Evolutionary conservation across 148 eudicot species (phyloP), one percentile per base, ranked within the genome.

Genomic region (Hydrangea macrophylla): DNA sequence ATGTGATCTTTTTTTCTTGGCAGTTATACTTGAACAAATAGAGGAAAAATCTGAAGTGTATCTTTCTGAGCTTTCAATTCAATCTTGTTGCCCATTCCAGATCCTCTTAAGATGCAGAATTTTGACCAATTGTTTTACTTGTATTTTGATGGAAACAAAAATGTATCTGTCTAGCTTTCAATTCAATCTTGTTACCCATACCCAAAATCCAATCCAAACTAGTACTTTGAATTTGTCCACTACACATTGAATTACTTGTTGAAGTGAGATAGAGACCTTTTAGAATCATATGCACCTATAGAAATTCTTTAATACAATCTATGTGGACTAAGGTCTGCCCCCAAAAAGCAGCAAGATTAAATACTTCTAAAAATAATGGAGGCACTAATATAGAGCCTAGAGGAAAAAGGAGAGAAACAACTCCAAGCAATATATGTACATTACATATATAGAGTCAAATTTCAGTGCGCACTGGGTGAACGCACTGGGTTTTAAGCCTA

Each of bases 151-250:
- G 1, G 17, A 27, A 26, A 20, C 9, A 28, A 28, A 9, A 5
- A 48, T 13, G 5, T 26, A 8, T 45, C 33, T 57, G 33, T 44
- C 31, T 32, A 45, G 48, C 59, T 23, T 18, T 44, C 33, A 69
- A 30, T 44, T 67, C 61, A 40, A 50, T 60, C 22, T 59, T 44
- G 42, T 69, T 45, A 26, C 39, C 11, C n/a, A 54, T 18, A 54
- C n/a, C n/a, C n/a, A n/a, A n/a, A n/a, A 13, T 28, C 17, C 42
- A 57, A 69, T 59, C 65, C 55, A 58, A 59, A 58, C 44, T 10
- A 2, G 27, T 42, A 35, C 15, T n/a, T 28, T 23, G 36, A 2
- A 26, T 53, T 42, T 33, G 36, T 33, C 17, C 17, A 27, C 15
- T 11, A 23, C 15, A 39, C 23, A 22, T 11, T 36, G 58, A 15